phyloP scores from a whole-genome alignment of 805 yeast genomes.

The Yamadazyma laniorum region DNA sequence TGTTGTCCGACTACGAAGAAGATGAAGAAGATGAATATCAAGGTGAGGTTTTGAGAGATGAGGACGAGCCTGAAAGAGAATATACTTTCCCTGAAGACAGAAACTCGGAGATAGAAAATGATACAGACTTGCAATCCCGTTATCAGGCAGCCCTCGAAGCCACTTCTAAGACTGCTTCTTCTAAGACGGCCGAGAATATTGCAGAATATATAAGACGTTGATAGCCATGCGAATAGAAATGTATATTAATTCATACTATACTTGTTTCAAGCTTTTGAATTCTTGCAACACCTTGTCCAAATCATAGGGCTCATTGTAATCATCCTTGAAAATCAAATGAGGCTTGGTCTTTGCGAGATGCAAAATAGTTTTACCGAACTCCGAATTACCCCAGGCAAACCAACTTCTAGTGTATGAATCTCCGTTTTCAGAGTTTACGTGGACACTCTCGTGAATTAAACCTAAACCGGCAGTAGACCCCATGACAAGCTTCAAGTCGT shows the following conservation, averaged over 20 bases:
- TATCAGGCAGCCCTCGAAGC: conserved; percentile 72
- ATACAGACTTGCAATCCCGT: conserved; percentile 54
- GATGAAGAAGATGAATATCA: conserved; percentile 46
- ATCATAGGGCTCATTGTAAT: conserved; percentile 28
- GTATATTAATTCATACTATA: conserved; percentile 5
- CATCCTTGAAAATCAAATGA: conserved; percentile 58
- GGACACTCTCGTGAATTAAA: conserved; percentile 77
- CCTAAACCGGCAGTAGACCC: conserved; percentile 72
- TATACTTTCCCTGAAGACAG: conserved; percentile 72
- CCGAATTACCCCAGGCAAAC: conserved; percentile 95
- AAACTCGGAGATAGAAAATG: conserved; percentile 51
- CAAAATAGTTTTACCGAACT: conserved; percentile 83
- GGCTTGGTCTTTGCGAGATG: conserved; percentile 75
- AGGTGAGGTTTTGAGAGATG: conserved; percentile 49
- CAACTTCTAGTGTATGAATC: conserved; percentile 71
- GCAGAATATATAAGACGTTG: conserved; percentile 58
- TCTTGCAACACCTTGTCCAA: conserved; percentile 23
- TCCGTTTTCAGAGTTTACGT: conserved; percentile 54
- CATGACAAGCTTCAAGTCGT: conserved; percentile 50
- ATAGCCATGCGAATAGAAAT: conserved; percentile 4
- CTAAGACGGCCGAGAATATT: conserved; percentile 69
- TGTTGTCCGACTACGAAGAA: conserved; percentile 49
- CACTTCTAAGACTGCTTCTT: conserved; percentile 59
- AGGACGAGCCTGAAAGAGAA: conserved; percentile 52
- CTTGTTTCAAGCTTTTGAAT: background rate